phyloP scores from a whole-genome alignment of 169 alveolate species.

The Plasmodium fragile region DNA sequence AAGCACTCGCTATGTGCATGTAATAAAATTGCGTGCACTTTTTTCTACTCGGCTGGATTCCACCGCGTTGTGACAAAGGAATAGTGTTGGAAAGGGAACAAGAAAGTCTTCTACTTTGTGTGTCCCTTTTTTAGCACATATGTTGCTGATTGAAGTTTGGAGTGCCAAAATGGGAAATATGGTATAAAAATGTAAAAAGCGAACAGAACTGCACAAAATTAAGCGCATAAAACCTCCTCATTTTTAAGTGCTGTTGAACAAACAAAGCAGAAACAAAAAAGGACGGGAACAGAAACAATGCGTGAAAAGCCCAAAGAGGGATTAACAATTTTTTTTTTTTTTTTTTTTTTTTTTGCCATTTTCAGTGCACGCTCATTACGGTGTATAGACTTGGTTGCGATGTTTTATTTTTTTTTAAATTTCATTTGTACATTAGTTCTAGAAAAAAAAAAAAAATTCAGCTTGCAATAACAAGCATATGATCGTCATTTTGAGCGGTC shows the following conservation, averaged over 20 bases:
- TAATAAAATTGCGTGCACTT: not conserved
- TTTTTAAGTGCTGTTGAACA: not conserved
- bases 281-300: slow-evolving; percentile 12
- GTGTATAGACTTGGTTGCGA: not conserved
- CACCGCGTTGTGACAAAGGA: not conserved
- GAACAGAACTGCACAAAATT: not conserved
- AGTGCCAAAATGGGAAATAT: not conserved
- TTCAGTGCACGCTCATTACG: slow-evolving; percentile 20
- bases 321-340: slow-evolving; percentile 6
- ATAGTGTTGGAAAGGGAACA: not conserved
- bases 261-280: slow-evolving; percentile 12
- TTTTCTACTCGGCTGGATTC: not conserved
- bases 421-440: slow-evolving; percentile 7
- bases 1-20: not conserved
- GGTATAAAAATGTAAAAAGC: not conserved
- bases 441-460: slow-evolving; percentile 18
- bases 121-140: not conserved
- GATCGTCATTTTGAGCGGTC: not conserved
- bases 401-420: slow-evolving; percentile 1
- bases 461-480: not conserved
- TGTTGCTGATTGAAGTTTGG: not conserved
- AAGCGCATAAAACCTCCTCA: not conserved
- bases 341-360: slow-evolving; percentile 16
- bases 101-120: not conserved
- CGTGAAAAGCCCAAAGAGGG: slow-evolving; percentile 9